Conservation (phyloP, 1,139 yeast genomes). For the Hyphopichia buzzinii region DNA sequence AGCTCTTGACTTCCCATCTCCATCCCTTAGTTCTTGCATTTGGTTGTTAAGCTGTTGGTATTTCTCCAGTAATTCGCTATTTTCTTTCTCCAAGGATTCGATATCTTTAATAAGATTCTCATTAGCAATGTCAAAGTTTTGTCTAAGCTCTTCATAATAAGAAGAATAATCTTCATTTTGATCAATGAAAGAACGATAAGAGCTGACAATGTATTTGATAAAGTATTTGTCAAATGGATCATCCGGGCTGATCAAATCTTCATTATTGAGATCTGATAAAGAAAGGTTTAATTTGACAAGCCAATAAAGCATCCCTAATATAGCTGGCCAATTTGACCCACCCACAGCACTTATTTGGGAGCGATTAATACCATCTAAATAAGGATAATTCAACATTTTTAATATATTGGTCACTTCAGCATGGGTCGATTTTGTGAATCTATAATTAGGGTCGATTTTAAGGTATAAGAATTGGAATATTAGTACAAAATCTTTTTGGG, state of each 20-base stretch:
- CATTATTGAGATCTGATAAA: conserved; percentile 38
- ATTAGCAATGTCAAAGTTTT: conserved; percentile 45
- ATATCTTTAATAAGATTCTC: conserved; percentile 37
- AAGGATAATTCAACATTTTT: conserved; percentile 72
- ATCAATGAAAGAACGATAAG: conserved; percentile 66
- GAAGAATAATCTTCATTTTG: conserved; percentile 61
- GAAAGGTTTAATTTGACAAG: conserved; percentile 56
- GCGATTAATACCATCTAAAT: conserved; percentile 72
- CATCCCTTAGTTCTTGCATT: conserved; percentile 33
- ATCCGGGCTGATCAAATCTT: conserved; percentile 31
- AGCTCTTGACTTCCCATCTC: conserved; percentile 59
- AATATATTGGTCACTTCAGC: conserved; percentile 71
- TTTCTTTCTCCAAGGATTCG: conserved; percentile 41
- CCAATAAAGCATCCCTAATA: conserved; percentile 83
- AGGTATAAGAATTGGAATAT: conserved; percentile 80
- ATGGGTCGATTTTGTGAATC: conserved; percentile 67
- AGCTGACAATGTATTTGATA: conserved; percentile 61
- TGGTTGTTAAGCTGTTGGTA: conserved; percentile 22
- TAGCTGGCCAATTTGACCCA: conserved; percentile 85
- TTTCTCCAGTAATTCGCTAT: conserved; percentile 35
- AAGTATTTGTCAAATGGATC: conserved; percentile 58
- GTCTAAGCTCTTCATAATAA: conserved; percentile 54
- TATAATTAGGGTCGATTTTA: conserved; percentile 76
- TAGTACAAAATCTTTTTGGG: conserved; percentile 79
- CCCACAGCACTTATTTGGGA: conserved; percentile 91